Conservation (phyloP, 2,329 filamentous ascomycete species). For the Neofusicoccum parvum region DNA sequence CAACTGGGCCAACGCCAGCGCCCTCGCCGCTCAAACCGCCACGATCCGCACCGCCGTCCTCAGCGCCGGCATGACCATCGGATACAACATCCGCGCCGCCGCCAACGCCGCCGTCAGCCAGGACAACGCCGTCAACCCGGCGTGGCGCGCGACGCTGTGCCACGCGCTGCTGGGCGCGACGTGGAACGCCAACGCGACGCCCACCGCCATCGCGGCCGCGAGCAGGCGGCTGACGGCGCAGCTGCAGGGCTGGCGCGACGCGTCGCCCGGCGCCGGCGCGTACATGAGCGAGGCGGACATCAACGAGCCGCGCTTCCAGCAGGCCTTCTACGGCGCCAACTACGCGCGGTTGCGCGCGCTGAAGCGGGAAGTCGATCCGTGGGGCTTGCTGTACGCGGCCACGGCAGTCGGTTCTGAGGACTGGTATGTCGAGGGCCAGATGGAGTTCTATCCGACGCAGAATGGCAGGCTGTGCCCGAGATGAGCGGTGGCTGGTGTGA, state of each 20-base stretch:
- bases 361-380: constrained; percentile 30
- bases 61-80: not conserved
- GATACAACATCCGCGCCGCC: constrained; percentile 4
- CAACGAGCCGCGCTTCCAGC: constrained; percentile 29
- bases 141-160: constrained; percentile 27
- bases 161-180: constrained; percentile 26
- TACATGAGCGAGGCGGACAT: constrained; percentile 36
- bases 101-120: not conserved
- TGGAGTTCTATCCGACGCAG: constrained; percentile 20
- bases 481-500: too few species aligned
- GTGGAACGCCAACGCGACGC: constrained; percentile 34
- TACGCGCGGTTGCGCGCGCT: constrained; percentile 26
- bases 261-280: constrained; percentile 24
- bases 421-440: constrained; percentile 26
- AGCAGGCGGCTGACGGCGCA: not conserved
- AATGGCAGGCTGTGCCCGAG: constrained; percentile 22
- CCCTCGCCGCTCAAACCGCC: constrained; percentile 42
- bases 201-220: not conserved
- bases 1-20: constrained; percentile 41
- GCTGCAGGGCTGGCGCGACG: not conserved
- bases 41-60: constrained; percentile 9
- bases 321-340: constrained; percentile 30
- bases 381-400: constrained; percentile 27
- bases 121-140: constrained; percentile 29
- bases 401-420: constrained; percentile 32